Base-by-base conservation (phyloP, 176 grass and related monocot species). In the Avena eriantha region DNA sequence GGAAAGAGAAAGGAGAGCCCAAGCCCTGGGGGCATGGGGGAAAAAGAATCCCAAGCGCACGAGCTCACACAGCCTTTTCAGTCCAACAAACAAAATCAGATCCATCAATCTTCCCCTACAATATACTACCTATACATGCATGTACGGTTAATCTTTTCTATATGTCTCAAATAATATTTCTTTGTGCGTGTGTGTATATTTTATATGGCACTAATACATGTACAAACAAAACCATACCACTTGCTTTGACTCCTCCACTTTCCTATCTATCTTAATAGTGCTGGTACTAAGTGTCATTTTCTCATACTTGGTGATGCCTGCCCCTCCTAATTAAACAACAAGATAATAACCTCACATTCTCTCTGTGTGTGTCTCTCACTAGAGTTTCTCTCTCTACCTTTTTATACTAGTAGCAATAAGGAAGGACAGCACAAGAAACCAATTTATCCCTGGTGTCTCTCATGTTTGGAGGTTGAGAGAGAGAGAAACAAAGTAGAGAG, bases 21-120 rank as follows among this genome's bases (percentile, higher is more conserved):
- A 48, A 89, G 77, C 84, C 88, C 91, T 88, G 71, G 67, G 86
- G 89, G 78, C 85, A 86, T 93, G 89, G 87, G 89, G 89, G 89
- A 14, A 90, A 92, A 95, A 89, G 93, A 90, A 95, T 98, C 87
- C 87, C 81, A 84, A 43, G 65, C 85, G 85, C 95, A 95, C 93
- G 91, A 89, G 91, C 88, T 79, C 77, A 60, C 48, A 21, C 66
- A 84, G 82, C 82, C 82, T 86, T 85, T 85, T 85, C 77, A 53
- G 72, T 66, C 47, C 18, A 82, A 81, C 43, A 83, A 83, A 55
- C 60, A 80, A 85, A 80, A 67, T 81, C 88, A 81, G 88, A 68
- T 29, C 69, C 73, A 45, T 35, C 74, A 73, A 46, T 73, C 73
- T 71, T 82, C 77, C 19, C 51, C 79, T 71, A 82, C 79, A 83